A percentile compares a stretch with the other conserved stretches of the same genome.
Evolutionary conservation across 78 protist species (phyloP).

Genomic region (Dictyostelium capitatum): DNA sequence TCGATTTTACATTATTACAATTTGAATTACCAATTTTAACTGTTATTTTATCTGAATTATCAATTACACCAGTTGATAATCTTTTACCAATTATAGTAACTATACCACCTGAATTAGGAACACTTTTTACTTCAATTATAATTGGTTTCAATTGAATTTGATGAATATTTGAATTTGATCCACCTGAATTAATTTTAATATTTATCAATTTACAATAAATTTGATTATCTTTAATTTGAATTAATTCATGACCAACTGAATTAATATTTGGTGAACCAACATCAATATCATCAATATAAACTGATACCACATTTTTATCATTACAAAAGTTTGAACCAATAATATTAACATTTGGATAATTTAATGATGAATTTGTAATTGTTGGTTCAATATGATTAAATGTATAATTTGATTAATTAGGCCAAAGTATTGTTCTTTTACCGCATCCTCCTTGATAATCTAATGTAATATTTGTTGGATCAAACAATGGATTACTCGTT

Average conservation of each 20-base stretch:
- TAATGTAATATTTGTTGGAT: background rate
- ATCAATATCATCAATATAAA: background rate
- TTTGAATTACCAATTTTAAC: background rate
- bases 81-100: background rate
- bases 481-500: background rate
- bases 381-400: background rate
- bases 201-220: too few species aligned
- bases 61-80: background rate
- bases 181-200: background rate
- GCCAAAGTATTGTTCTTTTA: background rate
- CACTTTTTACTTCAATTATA: background rate
- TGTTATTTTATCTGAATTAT: background rate
- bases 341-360: background rate
- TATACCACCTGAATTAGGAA: background rate
- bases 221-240: background rate
- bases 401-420: background rate
- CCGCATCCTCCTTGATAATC: slow-evolving; percentile 3
- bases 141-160: background rate
- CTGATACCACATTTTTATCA: background rate
- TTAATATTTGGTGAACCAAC: background rate
- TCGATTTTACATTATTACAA: background rate
- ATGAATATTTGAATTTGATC: background rate
- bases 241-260: background rate
- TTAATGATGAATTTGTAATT: background rate
- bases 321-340: background rate